Evolutionary conservation across 75 land plant genomes (phyloP).

Genomic region (Picea glauca): DNA sequence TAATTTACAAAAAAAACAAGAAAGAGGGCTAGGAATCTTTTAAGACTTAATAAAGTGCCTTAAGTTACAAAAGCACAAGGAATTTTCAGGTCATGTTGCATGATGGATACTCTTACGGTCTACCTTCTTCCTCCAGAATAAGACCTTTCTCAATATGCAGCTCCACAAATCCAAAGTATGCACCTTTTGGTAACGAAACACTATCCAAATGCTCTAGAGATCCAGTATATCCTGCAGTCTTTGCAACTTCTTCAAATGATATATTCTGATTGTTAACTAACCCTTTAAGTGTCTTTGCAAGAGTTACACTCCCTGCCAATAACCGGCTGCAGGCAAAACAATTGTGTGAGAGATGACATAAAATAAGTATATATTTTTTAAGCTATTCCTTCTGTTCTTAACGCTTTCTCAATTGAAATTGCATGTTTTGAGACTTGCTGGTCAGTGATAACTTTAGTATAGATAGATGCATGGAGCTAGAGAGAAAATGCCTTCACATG

Average conservation of each 20-base stretch:
- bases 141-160: no score
- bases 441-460: not conserved
- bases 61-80: no score
- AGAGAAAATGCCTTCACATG: not conserved
- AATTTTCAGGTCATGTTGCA: no score
- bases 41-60: no score
- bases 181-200: constrained; percentile 47
- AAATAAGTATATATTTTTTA: not conserved
- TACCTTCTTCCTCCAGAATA: no score
- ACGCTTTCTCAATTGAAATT: not conserved
- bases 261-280: constrained; percentile 68
- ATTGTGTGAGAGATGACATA: not conserved
- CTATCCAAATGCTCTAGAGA: constrained; percentile 42
- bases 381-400: not conserved
- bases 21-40: no score
- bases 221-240: constrained; percentile 64
- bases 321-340: constrained; percentile 59
- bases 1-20: no score
- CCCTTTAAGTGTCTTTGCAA: constrained; percentile 38
- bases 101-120: no score
- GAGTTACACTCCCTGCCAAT: constrained; percentile 50
- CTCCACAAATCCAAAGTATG: constrained; percentile 39
- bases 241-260: constrained; percentile 81
- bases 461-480: not conserved
- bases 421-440: not conserved